Conservation (phyloP, 2,329 filamentous ascomycete species). For the Botrytis porri region DNA sequence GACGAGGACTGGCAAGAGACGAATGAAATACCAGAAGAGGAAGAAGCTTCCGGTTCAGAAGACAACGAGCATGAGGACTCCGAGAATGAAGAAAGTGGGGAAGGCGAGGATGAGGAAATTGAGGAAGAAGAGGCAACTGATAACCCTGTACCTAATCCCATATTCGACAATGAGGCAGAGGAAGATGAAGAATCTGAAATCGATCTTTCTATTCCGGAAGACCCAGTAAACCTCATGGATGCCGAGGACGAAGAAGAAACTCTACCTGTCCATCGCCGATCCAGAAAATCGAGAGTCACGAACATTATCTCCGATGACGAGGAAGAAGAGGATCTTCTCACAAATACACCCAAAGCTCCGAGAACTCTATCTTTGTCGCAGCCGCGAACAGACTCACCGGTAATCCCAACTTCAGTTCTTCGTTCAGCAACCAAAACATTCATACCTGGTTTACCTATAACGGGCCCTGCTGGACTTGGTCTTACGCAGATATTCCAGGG, state of each 20-base stretch:
- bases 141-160: slow-evolving; percentile 30
- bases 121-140: slow-evolving; percentile 49
- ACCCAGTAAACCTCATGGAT: slow-evolving; percentile 31
- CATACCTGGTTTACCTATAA: slow-evolving; percentile 64
- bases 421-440: slow-evolving; percentile 67
- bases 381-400: slow-evolving; percentile 46
- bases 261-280: slow-evolving; percentile 22
- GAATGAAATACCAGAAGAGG: slow-evolving; percentile 42
- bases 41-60: slow-evolving; percentile 42
- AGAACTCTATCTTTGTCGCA: slow-evolving; percentile 34
- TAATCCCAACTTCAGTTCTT: slow-evolving; percentile 59
- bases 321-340: slow-evolving; percentile 40
- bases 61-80: slow-evolving; percentile 41
- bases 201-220: slow-evolving; percentile 36
- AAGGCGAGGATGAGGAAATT: slow-evolving; percentile 25
- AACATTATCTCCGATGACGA: slow-evolving; percentile 44
- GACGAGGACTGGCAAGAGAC: slow-evolving; percentile 53
- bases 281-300: slow-evolving; percentile 29
- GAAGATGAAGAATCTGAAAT: slow-evolving; percentile 40
- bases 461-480: slow-evolving; percentile 63
- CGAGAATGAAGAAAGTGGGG: slow-evolving; percentile 38
- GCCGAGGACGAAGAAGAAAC: slow-evolving; percentile 35
- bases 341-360: slow-evolving; percentile 26
- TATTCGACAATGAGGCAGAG: slow-evolving; percentile 38
- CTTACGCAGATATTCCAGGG: slow-evolving; percentile 89